phyloP scores from a whole-genome alignment of 495 filamentous ascomycete species.

The Polyplosphaeria fusca region DNA sequence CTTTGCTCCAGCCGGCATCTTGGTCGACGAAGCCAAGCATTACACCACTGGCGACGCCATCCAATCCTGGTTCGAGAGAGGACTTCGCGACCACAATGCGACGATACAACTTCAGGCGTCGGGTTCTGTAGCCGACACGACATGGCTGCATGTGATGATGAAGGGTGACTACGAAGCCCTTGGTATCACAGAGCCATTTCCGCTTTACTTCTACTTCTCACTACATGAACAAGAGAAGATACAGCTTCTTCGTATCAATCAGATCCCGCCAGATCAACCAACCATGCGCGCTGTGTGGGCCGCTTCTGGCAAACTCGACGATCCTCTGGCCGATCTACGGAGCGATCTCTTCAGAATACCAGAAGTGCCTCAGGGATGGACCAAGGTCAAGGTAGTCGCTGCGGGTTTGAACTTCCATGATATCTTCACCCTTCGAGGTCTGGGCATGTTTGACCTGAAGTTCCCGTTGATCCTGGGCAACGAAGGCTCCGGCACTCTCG shows the following conservation, averaged over 20 bases:
- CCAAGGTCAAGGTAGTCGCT: conserved; percentile 31
- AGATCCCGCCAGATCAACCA: conserved; percentile 23
- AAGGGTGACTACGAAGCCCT: conserved; percentile 18
- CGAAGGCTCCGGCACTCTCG: conserved; percentile 34
- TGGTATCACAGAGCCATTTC: conserved; percentile 32
- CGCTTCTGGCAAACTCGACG: conserved; percentile 7
- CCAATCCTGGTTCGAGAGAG: conserved; percentile 11
- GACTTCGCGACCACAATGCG: conserved; percentile 1
- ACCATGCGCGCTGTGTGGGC: conserved; percentile 35
- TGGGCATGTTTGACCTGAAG: conserved; percentile 18
- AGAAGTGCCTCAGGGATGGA: conserved; percentile 27
- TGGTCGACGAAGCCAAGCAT: conserved; percentile 13
- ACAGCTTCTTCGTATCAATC: conserved; percentile 15
- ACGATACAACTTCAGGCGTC: background rate
- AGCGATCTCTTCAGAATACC: conserved; percentile 23
- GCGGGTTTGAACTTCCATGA: conserved; percentile 35
- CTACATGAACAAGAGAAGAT: conserved; percentile 15
- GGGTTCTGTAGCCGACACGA: background rate
- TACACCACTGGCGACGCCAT: background rate
- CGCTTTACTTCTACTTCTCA: conserved; percentile 32
- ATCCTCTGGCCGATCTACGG: conserved; percentile 31
- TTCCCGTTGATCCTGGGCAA: conserved; percentile 36
- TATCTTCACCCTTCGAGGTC: conserved; percentile 32
- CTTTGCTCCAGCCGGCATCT: conserved; percentile 2
- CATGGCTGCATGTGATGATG: conserved; percentile 24